phyloP scores from a whole-genome alignment of 345 rosid genomes.

The Eutrema heterophyllum region DNA sequence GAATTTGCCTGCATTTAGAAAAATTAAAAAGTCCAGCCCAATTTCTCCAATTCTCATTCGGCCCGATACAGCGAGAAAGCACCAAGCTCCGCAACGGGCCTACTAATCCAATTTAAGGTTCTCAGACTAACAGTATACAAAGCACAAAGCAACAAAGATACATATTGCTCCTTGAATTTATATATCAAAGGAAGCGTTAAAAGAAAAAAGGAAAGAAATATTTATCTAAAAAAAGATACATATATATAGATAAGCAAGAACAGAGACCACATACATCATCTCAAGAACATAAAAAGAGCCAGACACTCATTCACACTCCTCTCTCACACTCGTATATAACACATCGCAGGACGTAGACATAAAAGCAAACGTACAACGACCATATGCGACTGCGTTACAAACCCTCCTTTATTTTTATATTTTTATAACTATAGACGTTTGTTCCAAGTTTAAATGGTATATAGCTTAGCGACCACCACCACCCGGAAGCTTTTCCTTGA shows the following conservation, averaged over 20 bases:
- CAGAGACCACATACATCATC: background rate
- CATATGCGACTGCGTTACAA: slow-evolving; percentile 8
- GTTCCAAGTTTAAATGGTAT: background rate
- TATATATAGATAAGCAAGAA: background rate
- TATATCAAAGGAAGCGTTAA: too few relatives aligned
- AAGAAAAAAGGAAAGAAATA: too few relatives aligned
- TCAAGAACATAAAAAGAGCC: slow-evolving; percentile 4
- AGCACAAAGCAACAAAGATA: too few relatives aligned
- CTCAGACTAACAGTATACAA: background rate
- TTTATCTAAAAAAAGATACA: background rate
- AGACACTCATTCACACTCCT: slow-evolving; percentile 9
- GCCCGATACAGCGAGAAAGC: background rate
- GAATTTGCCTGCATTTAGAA: too few relatives aligned
- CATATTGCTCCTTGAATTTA: too few relatives aligned
- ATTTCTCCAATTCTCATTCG: background rate
- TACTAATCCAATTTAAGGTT: background rate
- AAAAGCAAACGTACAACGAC: slow-evolving; percentile 14
- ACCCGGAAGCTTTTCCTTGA: slow-evolving; percentile 66
- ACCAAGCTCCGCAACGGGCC: background rate
- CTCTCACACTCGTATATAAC: background rate
- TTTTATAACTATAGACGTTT: background rate
- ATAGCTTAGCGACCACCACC: slow-evolving; percentile 22
- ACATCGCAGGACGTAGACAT: slow-evolving; percentile 13
- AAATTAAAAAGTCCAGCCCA: too few relatives aligned
- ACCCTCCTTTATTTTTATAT: background rate